Base-by-base conservation (phyloP, 306 rosid species). In the Pterocarpus santalinus region DNA sequence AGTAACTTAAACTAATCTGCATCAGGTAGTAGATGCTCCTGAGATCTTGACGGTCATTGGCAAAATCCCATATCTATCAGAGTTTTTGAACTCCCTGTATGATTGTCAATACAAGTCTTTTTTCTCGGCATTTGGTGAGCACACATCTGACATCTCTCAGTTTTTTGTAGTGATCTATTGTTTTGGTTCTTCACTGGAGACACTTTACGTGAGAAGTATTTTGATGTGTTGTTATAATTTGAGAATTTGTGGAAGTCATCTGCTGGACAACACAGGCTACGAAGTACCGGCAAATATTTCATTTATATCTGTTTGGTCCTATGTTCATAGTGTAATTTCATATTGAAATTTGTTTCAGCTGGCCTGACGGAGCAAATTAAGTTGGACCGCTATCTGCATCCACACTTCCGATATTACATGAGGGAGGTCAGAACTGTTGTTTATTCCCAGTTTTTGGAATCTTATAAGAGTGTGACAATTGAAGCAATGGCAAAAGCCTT, bases 401-500 rank as follows among this genome's bases (percentile, higher is more conserved):
- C 94, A 4, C 99, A 96, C 81, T 96, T 96, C 87, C 88, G 99
- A 57, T 96, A 90, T 55, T 96, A 87, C 92, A 93, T 96, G 99
- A 90, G 99, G 88, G 99, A 96, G 85, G 79, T 93, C 80, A 89
- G 99, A 86, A 87, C 90, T 44, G 98, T 93, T 12, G 89, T 96
- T 22, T 96, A 93, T 69, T 93, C 97, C 62, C 98, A 96, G 81
- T 96, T 92, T 86, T 86, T 96, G 91, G 99, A 96, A 83, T 96
- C 99, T 63, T 96, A 96, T 35, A 96, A 93, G 90, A 93, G 98
- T 76, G 99, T 96, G 12, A 93, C 99, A 3, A 92, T 93, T 79
- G 98, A 93, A 71, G 99, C 98, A 43, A 93, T 93, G 99, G 98
- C 99, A 1, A 96, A 84, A 85, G 97, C 97, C n/a, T 96, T 96